Base-by-base conservation (phyloP, 1,284 basidiomycete species). In the Grifola frondosa region DNA sequence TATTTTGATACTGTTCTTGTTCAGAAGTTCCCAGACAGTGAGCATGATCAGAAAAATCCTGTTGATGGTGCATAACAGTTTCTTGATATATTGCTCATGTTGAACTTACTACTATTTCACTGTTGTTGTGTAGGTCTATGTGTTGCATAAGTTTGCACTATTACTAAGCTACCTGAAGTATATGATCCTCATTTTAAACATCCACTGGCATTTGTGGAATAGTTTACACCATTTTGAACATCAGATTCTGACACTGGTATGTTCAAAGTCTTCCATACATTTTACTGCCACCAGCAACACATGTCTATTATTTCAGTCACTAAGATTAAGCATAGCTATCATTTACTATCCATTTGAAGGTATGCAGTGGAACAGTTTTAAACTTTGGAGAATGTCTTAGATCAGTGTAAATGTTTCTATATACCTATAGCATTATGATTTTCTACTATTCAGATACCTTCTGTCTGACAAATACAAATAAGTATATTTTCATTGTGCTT, bases 201-300 rank as follows among this genome's bases (percentile, higher is more conserved):
- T 10, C 42, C 45, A 6, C 37, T 54, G 5, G 55, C 53, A 11
- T 59, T 53, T 29, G 40, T 60, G 13, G 46, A 60, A 30, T 59
- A 53, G 54, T 58, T 55, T 40, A 52, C 49, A 8, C 37, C 48
- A 21, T 38, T 53, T n/a, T 36, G 17, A 7, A 25, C 28, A 4
- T 38, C 20, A 8, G 44, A 44, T 20, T 11, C 31, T 5, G 30
- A 29, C 20, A 25, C 39, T 6, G 37, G 44, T 2, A 56, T 54
- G 52, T 48, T 23, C 39, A 23, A 28, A 8, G 37, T 54, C 17
- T 33, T 43, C 11, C 43, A 22, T n/a, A 53, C 53, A 11, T 53
- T 43, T 12, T 42, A 35, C 9, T 33, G 31, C 12, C 33, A 33
- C 21, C 22, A 16, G 16, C 46, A 40, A 12, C 37, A 39, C 15